Base-by-base conservation (phyloP, 306 rosid genomes). In the Rubus idaeus region DNA sequence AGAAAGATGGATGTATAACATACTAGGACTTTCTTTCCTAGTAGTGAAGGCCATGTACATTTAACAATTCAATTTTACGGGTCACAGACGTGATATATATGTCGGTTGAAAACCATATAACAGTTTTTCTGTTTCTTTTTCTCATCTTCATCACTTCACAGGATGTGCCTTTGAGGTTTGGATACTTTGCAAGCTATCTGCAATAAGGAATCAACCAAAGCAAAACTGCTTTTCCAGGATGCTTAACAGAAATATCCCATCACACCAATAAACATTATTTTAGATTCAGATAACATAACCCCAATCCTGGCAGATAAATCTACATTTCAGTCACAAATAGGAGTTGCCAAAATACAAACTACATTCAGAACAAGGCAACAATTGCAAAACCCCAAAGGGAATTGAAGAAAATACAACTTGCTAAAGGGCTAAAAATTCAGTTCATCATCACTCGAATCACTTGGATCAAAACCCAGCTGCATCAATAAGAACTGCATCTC, bases 401-500 rank as follows among this genome's bases (percentile, higher is more conserved):
- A 70, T 18, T 3, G 42, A 18, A 23, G 53, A 16, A 10, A 20
- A 65, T 67, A 83, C 71, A 76, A 52, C 47, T n/a, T 41, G 73
- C 69, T 75, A 66, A 56, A 39, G 50, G 79, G 70, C 83, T 80
- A 75, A 26, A 63, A 67, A 73, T 46, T 65, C 69, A 79, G 53
- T 64, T 82, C 87, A 50, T 80, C 87, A 70, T 84, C 87, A 78
- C 83, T 84, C 42, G 88, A 84, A 75, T 82, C 82, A 69, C 71
- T 74, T 35, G 76, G 50, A 57, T 75, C 75, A 57, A 44, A 37
- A 75, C 76, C 85, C 85, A 84, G 65, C 72, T 72, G 80, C 79
- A 70, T 75, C 55, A 77, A 52, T 35, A 84, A 30, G 40, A 75
- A 77, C 47, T 71, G 81, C 79, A 75, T 77, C 79, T 84, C 81